These are phyloP conservation scores for Phytophthora capsici DNA, from an alignment of 352 stramenopile species.

Conservation along the genomic window DNA sequence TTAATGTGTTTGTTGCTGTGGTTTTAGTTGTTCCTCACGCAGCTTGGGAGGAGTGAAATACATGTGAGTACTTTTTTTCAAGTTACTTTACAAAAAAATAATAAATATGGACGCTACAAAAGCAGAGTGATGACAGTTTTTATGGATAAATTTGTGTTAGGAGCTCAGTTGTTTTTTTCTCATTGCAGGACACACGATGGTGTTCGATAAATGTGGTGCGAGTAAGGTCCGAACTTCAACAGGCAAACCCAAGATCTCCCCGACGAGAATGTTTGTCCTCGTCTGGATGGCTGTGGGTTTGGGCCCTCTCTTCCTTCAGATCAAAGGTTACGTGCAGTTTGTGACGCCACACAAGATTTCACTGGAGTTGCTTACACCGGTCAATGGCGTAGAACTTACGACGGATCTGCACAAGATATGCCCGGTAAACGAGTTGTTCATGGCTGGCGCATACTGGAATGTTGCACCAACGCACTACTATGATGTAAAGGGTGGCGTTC, in stretches of 20 bases:
- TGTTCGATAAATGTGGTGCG: too few relatives aligned
- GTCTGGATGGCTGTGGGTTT: slow-evolving; percentile 11
- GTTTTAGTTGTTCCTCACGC: neutral
- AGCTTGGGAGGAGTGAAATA: neutral
- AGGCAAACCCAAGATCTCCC: neutral
- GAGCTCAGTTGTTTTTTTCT: too few relatives aligned
- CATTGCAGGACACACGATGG: too few relatives aligned
- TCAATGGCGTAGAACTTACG: neutral
- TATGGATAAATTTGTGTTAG: too few relatives aligned
- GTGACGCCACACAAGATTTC: slow-evolving; percentile 29
- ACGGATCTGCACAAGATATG: slow-evolving; percentile 6
- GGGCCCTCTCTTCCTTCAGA: slow-evolving; percentile 33
- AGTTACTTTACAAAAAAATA: too few relatives aligned
- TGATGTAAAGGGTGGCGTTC: neutral
- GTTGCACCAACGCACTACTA: slow-evolving; percentile 13
- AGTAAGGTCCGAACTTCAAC: too few relatives aligned
- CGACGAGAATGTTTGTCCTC: neutral
- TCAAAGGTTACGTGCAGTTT: slow-evolving; percentile 17
- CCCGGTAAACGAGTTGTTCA: slow-evolving; percentile 15
- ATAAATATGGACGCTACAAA: too few relatives aligned
- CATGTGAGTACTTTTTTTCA: too few relatives aligned
- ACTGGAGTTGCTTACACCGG: neutral
- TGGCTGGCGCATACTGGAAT: slow-evolving; percentile 30
- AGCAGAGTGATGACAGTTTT: too few relatives aligned
- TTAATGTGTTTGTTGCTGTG: neutral